These are phyloP conservation scores for Yamadazyma phyllophila DNA, from an alignment of 805 yeast genomes.

Conservation along the genomic window DNA sequence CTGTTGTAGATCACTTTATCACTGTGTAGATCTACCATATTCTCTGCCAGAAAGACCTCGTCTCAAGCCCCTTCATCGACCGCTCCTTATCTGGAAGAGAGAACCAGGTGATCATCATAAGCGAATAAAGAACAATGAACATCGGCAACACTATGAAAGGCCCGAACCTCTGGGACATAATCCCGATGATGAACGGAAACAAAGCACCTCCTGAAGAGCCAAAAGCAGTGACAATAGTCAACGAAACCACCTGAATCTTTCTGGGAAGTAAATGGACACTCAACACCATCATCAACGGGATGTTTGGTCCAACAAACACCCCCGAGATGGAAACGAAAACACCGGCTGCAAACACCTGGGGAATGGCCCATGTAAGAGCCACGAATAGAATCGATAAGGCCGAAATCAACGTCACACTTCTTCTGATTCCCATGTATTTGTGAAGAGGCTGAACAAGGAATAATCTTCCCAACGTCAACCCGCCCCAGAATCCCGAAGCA, in stretches of 20 bases:
- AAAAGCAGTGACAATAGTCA: constrained; percentile 53
- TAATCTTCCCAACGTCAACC: constrained; percentile 63
- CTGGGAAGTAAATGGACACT: constrained; percentile 45
- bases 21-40: constrained; percentile 16
- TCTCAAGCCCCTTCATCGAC: constrained; percentile 5
- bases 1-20: too few relatives aligned
- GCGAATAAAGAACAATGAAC: constrained; percentile 35
- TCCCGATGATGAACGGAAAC: constrained; percentile 52
- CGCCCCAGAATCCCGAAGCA: constrained; percentile 72
- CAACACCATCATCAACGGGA: constrained; percentile 49
- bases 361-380: constrained; percentile 48
- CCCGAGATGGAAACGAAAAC: constrained; percentile 53
- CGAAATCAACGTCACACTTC: constrained; percentile 39
- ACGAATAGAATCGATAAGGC: constrained; percentile 36
- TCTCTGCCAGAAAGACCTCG: constrained; percentile 13
- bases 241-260: constrained; percentile 48
- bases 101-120: constrained; percentile 27
- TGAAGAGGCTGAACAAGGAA: constrained; percentile 43
- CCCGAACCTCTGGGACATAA: constrained; percentile 45
- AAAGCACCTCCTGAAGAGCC: constrained; percentile 61
- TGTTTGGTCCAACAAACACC: constrained; percentile 63
- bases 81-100: constrained; percentile 17
- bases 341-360: constrained; percentile 44
- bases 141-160: constrained; percentile 51
- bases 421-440: constrained; percentile 41